Evolutionary conservation across 768 basidiomycete genomes (phyloP).

Genomic region (Auricularia sp.): DNA sequence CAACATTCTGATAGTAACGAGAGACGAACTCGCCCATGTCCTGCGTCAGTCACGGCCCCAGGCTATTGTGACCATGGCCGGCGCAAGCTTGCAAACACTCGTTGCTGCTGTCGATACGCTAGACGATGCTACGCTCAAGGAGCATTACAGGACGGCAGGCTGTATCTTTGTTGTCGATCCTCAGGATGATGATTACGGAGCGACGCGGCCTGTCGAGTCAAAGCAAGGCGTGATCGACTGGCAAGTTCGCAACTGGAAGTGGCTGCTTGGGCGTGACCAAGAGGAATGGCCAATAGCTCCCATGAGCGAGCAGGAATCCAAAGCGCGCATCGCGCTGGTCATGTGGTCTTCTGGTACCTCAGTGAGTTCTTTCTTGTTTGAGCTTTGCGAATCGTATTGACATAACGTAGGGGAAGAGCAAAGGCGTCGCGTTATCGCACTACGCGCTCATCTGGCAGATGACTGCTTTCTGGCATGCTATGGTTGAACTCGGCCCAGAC

Average conservation of each 20-base stretch:
- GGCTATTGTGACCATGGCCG: constrained; percentile 13
- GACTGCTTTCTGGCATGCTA: constrained; percentile 12
- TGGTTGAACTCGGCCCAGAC: not conserved
- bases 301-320: constrained; percentile 8
- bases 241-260: constrained; percentile 11
- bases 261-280: constrained; percentile 5
- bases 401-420: constrained; percentile 11
- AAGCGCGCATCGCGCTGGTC: constrained; percentile 15
- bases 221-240: not conserved
- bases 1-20: not conserved
- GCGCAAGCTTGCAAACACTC: not conserved
- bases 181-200: not conserved
- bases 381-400: not conserved
- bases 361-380: not conserved
- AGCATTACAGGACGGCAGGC: not conserved
- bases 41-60: constrained; percentile 12
- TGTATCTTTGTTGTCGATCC: constrained; percentile 2
- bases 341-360: constrained; percentile 19
- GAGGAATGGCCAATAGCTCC: constrained; percentile 6
- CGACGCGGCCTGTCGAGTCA: not conserved
- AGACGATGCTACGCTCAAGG: constrained; percentile 1
- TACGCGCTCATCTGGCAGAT: constrained; percentile 11
- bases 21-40: constrained; percentile 12
- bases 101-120: not conserved
- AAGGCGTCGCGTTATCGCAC: constrained; percentile 19